Percentiles rank a stretch among this genome's conserved stretches.
Evolutionary conservation across 371 early-diverging fungal genomes (phyloP).

Genomic region (Cokeromyces recurvatus): DNA sequence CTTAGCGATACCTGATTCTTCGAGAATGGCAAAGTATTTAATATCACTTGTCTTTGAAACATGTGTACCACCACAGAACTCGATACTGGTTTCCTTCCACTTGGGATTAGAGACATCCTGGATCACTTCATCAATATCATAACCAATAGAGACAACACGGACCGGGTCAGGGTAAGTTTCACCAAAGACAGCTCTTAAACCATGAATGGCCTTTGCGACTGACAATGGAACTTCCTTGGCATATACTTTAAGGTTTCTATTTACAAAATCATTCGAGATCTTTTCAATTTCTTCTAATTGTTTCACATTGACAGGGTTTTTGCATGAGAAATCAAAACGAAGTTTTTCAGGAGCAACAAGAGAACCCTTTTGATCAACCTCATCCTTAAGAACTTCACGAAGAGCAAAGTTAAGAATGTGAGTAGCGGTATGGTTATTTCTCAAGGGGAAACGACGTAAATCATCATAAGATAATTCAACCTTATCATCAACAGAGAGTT

Average conservation of each 20-base stretch:
- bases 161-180: conserved; percentile 97
- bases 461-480: conserved; percentile 86
- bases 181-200: conserved; percentile 94
- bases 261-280: conserved; percentile 79
- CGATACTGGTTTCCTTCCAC: conserved; percentile 83
- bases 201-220: conserved; percentile 79
- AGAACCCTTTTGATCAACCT: conserved; percentile 96
- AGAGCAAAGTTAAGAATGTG: conserved; percentile 98
- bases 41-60: conserved; percentile 93
- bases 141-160: conserved; percentile 90
- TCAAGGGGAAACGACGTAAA: conserved; percentile 83
- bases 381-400: conserved; percentile 69
- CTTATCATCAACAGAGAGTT: conserved; percentile 60
- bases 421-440: conserved; percentile 97
- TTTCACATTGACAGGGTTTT: conserved; percentile 70
- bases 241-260: conserved; percentile 71
- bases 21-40: conserved; percentile 82
- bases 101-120: conserved; percentile 74
- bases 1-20: conserved; percentile 95
- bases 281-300: conserved; percentile 84
- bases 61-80: conserved; percentile 99
- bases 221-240: conserved; percentile 83
- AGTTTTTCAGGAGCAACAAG: conserved; percentile 96
- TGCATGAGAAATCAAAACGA: conserved; percentile 95
- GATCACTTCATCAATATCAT: conserved; percentile 84